Evolutionary conservation across 441 rosid genomes (phyloP).

Genomic region (Breynia disticha): DNA sequence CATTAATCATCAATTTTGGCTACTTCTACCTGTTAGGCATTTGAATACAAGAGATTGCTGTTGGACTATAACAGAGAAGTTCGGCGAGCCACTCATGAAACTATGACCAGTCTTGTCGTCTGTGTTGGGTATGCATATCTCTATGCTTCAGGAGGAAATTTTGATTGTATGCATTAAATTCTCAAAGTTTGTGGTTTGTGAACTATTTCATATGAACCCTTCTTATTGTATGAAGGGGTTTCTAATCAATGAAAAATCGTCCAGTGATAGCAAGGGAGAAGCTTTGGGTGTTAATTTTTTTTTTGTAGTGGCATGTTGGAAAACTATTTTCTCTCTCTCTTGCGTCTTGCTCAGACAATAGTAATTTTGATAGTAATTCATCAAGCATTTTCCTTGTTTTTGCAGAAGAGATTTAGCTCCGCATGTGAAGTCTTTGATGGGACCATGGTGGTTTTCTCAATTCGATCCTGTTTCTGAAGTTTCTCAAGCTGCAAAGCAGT

Average conservation of each 20-base stretch:
- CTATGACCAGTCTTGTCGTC: slow-evolving; percentile 67
- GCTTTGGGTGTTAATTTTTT: neutral
- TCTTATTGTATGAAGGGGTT: too few species aligned
- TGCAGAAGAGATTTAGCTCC: slow-evolving; percentile 89
- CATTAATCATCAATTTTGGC: slow-evolving; percentile 8
- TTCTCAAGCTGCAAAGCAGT: slow-evolving; percentile 77
- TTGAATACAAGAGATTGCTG: slow-evolving; percentile 83
- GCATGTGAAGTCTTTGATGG: slow-evolving; percentile 80
- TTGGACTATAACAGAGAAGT: slow-evolving; percentile 92
- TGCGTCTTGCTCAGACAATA: slow-evolving; percentile 1
- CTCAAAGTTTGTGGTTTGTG: too few species aligned
- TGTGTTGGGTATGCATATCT: slow-evolving; percentile 58
- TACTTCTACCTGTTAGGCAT: slow-evolving; percentile 40
- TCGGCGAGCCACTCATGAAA: slow-evolving; percentile 83
- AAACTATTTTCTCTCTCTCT: neutral
- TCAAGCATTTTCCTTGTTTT: slow-evolving; percentile 9
- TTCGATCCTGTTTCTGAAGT: slow-evolving; percentile 85
- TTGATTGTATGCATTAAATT: neutral
- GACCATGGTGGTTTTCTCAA: slow-evolving; percentile 99
- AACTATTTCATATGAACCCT: too few species aligned
- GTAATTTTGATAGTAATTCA: neutral
- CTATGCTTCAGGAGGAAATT: slow-evolving; percentile 2
- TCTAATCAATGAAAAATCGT: too few species aligned
- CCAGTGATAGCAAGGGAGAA: too few species aligned
- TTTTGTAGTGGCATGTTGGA: neutral